Base-by-base conservation (phyloP, 805 yeast species). In the Suhomyces prunicola region DNA sequence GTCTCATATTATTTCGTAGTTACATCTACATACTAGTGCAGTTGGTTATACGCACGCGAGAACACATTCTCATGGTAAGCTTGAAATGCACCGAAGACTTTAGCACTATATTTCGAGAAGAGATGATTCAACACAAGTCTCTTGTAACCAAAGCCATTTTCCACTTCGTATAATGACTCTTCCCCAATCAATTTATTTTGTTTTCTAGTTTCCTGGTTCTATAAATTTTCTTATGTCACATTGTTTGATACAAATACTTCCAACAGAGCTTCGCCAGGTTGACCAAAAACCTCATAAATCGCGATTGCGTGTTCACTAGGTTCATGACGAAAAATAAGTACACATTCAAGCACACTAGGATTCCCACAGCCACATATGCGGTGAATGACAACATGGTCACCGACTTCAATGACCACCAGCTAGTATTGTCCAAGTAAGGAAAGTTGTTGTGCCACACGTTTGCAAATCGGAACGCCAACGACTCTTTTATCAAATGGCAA, bases 321-420 rank as follows among this genome's bases (percentile, higher is more conserved):
- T 39, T 39, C 5, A 39, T 19, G 6, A 27, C 15, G n/a, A 50
- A 50, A 44, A 53, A 52, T 17, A 53, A 31, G 29, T 19, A 41
- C 35, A 55, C 52, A 17, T 55, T 50, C 33, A 55, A n/a, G 6
- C 54, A 46, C 7, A 52, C 31, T 13, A 55, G n/a, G 46, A 50
- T 44, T 12, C 54, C 56, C 12, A 42, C 27, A 5, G 50, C 29
- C 6, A 46, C 51, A 22, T 48, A 55, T 3, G 44, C 4, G 4
- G 42, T 15, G 50, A 44, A 55, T 10, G 53, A 22, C 10, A 39
- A 19, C 40, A 55, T 41, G 17, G 54, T 50, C 23, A 44, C 13
- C 29, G 39, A 26, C 17, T 53, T 55, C 22, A 55, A 52, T 10
- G 10, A 8, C 50, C 52, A 46, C n/a, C 47, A 44, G 13, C 24